Conservation (phyloP, 345 rosid species). For the Erucastrum elatum region DNA sequence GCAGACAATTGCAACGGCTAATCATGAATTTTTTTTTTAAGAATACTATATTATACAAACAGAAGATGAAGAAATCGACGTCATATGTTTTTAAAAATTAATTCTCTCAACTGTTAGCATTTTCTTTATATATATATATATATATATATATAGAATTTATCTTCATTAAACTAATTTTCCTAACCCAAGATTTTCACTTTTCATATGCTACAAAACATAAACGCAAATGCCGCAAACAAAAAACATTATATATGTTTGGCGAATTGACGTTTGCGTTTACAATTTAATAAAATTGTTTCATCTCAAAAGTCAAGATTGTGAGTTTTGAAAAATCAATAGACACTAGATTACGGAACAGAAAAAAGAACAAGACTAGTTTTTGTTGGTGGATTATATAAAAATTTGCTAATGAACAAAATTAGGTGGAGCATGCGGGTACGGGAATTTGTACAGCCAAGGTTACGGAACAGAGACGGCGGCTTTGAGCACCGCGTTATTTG, state of each 20-base stretch:
- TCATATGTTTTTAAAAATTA: background rate
- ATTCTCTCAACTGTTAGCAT: background rate
- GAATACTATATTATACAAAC: background rate
- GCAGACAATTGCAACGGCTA: constrained; percentile 21
- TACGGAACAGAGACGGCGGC: constrained; percentile 76
- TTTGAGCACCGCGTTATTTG: constrained; percentile 63
- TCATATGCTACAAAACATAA: background rate
- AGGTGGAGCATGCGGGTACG: constrained; percentile 90
- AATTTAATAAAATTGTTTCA: background rate
- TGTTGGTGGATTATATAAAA: background rate
- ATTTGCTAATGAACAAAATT: background rate
- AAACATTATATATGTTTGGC: background rate
- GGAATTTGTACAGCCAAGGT: constrained; percentile 72
- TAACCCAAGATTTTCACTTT: background rate
- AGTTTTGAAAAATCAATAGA: background rate
- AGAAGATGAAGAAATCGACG: background rate
- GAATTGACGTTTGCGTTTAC: background rate
- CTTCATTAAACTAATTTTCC: background rate
- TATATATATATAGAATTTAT: background rate
- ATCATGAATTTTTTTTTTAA: background rate
- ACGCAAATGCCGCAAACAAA: background rate
- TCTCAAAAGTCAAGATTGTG: background rate
- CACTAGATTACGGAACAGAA: background rate
- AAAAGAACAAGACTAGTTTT: background rate
- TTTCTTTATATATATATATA: background rate